Base-by-base conservation (phyloP, 805 yeast genomes). In the Starmerella stigmatis region DNA sequence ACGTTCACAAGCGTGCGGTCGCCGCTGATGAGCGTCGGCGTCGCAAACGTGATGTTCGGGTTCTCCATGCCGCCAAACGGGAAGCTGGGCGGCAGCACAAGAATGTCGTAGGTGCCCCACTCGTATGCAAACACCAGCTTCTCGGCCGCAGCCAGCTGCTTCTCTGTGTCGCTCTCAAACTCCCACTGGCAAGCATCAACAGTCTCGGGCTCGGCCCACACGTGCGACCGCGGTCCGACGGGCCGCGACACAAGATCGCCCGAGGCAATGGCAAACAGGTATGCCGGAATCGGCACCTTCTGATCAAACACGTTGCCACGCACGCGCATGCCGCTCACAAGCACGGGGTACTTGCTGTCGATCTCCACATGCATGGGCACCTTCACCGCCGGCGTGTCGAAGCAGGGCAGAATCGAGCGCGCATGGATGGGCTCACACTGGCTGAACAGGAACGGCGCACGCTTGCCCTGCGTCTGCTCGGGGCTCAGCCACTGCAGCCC, bases 51-150 rank as follows among this genome's bases (percentile, higher is more conserved):
- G 62, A 85, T 77, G 59, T 86, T 85, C 49, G 94, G 94, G 59
- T 85, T 84, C 65, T 86, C 95, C 94, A 86, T 86, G 44, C 96
- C 96, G 51, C 95, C 95, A 57, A 83, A 86, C 3, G 94, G 94
- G 64, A 74, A 75, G 2, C 76, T 75, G 44, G 79, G 73, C 2
- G 94, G 94, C 52, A 86, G 74, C 26, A 86, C 78, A 32, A 86
- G 69, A 25, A 85, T 81, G 58, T 86, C 88, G 61, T 81, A 86
- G 30, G 76, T 78, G 46, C 75, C 72, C 94, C 95, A 86, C 58
- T 84, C 92, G 63, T 86, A 86, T 2, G 76, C 74, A 58, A 79
- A 84, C 15, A 84, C 79, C 35, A 84, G 66, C 21, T 71, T 66
- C 62, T 86, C 96, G 9, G 94, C 94, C 15, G 81, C 73, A 56